Conservation (phyloP, 768 basidiomycete species). For the Clitopilus hobsonii region DNA sequence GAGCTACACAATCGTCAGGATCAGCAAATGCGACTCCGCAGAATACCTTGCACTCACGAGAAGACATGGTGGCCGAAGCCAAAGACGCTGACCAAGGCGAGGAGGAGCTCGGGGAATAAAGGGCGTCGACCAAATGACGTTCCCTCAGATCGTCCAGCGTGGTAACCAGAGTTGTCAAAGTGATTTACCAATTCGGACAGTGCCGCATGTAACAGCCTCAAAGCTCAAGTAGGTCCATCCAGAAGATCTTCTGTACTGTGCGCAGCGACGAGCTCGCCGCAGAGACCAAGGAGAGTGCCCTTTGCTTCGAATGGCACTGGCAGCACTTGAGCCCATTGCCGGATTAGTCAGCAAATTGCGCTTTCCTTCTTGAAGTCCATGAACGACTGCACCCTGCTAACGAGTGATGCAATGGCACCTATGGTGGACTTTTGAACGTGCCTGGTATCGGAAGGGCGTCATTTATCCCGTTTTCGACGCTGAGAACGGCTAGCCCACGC, state of each 20-base stretch:
- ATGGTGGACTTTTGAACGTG: neutral
- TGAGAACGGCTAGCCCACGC: no score
- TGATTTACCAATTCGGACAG: neutral
- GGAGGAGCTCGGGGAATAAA: neutral
- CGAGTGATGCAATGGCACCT: no score
- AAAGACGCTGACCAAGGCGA: neutral
- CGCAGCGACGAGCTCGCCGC: neutral
- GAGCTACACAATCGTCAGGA: neutral
- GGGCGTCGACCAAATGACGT: neutral
- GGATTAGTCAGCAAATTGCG: neutral
- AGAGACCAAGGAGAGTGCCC: neutral
- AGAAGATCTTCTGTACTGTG: neutral
- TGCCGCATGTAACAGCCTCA: conserved; percentile 1
- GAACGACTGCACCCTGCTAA: no score
- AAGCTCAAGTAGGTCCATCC: neutral
- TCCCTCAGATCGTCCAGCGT: conserved; percentile 1
- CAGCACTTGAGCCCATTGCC: neutral
- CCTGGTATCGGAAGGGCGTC: neutral
- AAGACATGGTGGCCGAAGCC: neutral
- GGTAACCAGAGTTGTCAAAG: neutral
- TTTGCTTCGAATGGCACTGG: neutral
- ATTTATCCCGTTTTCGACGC: neutral
- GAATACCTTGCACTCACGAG: no score
- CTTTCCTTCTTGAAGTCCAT: no score
- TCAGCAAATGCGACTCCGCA: no score